A percentile compares a stretch with the other conserved stretches of the same genome.
Conservation (phyloP, 768 basidiomycete species). For the Auriscalpium orientale region DNA sequence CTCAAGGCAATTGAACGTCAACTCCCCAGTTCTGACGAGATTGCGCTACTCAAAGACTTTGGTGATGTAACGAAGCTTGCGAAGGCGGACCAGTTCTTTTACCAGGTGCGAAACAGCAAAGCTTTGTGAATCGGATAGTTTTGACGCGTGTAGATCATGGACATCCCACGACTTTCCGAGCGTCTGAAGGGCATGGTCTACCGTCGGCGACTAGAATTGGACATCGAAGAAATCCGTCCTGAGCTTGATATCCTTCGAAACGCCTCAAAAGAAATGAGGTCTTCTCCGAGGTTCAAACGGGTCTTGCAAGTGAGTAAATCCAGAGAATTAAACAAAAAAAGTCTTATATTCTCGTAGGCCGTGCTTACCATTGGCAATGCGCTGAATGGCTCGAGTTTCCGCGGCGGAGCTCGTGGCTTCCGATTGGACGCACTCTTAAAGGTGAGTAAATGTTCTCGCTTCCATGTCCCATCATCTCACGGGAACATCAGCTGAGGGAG, state of each 20-base stretch:
- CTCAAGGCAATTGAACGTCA: conserved; percentile 68
- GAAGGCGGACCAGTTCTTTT: conserved; percentile 79
- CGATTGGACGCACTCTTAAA: conserved; percentile 75
- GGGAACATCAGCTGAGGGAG: conserved; percentile 57
- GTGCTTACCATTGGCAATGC: conserved; percentile 76
- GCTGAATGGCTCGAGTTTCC: conserved; percentile 74
- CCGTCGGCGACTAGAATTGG: conserved; percentile 72
- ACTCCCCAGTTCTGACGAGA: conserved; percentile 79
- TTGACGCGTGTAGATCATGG: conserved; percentile 51
- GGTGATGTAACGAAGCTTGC: conserved; percentile 67
- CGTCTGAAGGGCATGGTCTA: conserved; percentile 81
- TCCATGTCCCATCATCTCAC: neutral
- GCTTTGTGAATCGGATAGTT: neutral
- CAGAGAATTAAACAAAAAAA: neutral
- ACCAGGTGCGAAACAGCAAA: conserved; percentile 41
- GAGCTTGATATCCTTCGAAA: conserved; percentile 68
- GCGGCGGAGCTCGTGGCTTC: conserved; percentile 81
- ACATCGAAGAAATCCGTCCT: conserved; percentile 76
- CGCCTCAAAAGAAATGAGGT: conserved; percentile 62
- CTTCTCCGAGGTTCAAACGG: conserved; percentile 57
- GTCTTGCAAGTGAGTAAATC: conserved; percentile 50
- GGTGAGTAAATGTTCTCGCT: conserved; percentile 33
- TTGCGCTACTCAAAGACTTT: conserved; percentile 58
- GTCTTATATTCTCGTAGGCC: conserved; percentile 33
- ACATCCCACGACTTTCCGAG: conserved; percentile 64